A percentile compares a stretch with the other conserved stretches of the same genome.
phyloP scores from a whole-genome alignment of 2,329 filamentous ascomycete species.

The Phaeosphaeria sp. region DNA sequence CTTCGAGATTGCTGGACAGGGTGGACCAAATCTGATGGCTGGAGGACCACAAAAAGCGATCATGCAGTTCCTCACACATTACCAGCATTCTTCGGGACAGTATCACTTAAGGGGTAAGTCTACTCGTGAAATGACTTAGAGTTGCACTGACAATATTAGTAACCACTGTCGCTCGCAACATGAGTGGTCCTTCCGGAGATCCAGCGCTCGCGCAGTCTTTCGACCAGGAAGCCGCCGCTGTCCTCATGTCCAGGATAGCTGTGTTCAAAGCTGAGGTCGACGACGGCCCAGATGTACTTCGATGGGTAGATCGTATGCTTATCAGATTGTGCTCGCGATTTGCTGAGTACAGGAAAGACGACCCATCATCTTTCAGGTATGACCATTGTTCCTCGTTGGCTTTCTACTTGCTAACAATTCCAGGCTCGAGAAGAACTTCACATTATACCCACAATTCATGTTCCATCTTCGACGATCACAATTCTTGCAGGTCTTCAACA shows the following conservation, averaged over 20 bases:
- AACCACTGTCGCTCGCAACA: slow-evolving; percentile 87
- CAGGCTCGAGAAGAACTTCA: slow-evolving; percentile 90
- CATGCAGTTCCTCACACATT: slow-evolving; percentile 98
- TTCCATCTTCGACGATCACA: slow-evolving; percentile 97
- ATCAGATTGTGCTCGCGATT: slow-evolving; percentile 96
- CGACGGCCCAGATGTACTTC: slow-evolving; percentile 94
- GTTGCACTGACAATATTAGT: slow-evolving; percentile 56
- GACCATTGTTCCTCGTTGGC: slow-evolving; percentile 64
- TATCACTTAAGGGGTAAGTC: slow-evolving; percentile 76
- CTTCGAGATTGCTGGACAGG: slow-evolving; percentile 96
- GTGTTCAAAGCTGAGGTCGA: slow-evolving; percentile 99
- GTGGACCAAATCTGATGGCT: slow-evolving; percentile 82
- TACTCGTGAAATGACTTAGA: not conserved
- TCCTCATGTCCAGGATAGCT: slow-evolving; percentile 98
- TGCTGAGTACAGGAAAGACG: slow-evolving; percentile 97
- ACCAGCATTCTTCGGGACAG: slow-evolving; percentile 95
- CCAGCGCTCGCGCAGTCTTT: slow-evolving; percentile 96
- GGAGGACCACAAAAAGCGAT: slow-evolving; percentile 89
- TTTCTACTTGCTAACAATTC: slow-evolving; percentile 62
- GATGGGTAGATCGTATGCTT: slow-evolving; percentile 98
- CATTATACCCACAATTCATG: slow-evolving; percentile 99
- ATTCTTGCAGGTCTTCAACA: slow-evolving; percentile 99
- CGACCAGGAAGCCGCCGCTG: slow-evolving; percentile 95
- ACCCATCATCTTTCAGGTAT: slow-evolving; percentile 85
- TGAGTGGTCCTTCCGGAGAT: slow-evolving; percentile 93